Evolutionary conservation across 2,329 filamentous ascomycete genomes (phyloP).

Genomic region (Cladosporium sphaerospermum): DNA sequence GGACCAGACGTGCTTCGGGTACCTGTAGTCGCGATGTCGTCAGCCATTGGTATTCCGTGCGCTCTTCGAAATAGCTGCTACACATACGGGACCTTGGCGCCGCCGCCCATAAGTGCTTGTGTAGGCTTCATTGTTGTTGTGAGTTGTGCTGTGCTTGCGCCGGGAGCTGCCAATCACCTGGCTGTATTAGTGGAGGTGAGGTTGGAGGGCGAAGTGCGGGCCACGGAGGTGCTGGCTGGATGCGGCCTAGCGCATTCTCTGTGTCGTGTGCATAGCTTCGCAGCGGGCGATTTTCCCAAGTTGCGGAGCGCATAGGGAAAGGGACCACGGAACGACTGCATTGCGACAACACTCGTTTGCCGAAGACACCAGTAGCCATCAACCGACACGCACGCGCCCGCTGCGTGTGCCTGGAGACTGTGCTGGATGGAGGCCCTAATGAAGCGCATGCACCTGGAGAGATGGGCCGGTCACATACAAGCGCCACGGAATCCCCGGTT

Average conservation of each 20-base stretch:
- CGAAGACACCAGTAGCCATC: not conserved
- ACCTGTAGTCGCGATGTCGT: conserved; percentile 18
- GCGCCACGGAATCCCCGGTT: conserved; percentile 43
- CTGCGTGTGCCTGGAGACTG: conserved; percentile 7
- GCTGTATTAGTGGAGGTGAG: conserved; percentile 16
- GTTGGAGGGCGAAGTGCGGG: conserved; percentile 11
- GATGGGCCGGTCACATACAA: conserved; percentile 57
- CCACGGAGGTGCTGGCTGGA: conserved; percentile 3
- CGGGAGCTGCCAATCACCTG: conserved; percentile 8
- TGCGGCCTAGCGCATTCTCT: conserved; percentile 4
- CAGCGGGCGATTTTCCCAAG: conserved; percentile 3
- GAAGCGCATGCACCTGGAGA: conserved; percentile 49
- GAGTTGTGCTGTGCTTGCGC: conserved; percentile 7
- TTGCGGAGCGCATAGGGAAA: conserved; percentile 7
- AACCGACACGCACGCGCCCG: not conserved
- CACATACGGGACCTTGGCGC: conserved; percentile 68
- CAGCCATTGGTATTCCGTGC: conserved; percentile 16
- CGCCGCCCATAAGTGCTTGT: conserved; percentile 55
- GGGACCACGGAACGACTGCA: not conserved
- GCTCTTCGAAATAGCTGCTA: not conserved
- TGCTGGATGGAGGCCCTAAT: conserved; percentile 20
- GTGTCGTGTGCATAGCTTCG: conserved; percentile 8
- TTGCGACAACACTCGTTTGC: conserved; percentile 7
- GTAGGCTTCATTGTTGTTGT: conserved; percentile 25
- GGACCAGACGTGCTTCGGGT: conserved; percentile 80